Evolutionary conservation across 139 green algal species (phyloP), one percentile per base, ranked within the genome.

Genomic region (Limnomonas spitsbergensis): DNA sequence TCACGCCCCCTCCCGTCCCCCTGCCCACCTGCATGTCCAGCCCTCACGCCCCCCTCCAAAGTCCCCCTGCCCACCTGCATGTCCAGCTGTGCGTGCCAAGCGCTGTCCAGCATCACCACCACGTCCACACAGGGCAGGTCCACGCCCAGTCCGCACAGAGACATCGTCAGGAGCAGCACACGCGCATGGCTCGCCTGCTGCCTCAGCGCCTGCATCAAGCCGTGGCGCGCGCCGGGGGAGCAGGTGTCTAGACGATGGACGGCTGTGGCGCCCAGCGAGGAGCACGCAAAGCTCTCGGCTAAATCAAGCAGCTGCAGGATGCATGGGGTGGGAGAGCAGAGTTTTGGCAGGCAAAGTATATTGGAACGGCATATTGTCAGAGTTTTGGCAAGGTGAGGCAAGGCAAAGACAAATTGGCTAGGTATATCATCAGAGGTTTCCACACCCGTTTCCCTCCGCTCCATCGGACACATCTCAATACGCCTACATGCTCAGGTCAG

Each of bases 51-150:
- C 47, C 14, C 14, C 20, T 61, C 47, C 14, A 20, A 20, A 29
- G 47, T 61, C 47, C 14, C 20, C 20, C 14, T 20, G 20, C 61
- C 9, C 1, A 86, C 86, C 73, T 91, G 86, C 34, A 92, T 40
- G 76, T 95, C 92, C 34, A 86, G 79, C 4, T 76, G 75, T 0
- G 89, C 86, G 61, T 93, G 90, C 89, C 92, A 94, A 72, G 95
- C 93, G 2, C 77, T 86, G 80, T 97, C 92, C 71, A 88, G 88
- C 1, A 96, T 39, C 4, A 97, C 77, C 2, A 84, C 91, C 0
- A 69, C 61, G 36, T 82, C 78, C 0, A 93, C 73, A 34, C 24
- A 27, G 0, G 90, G 85, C 54, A 97, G 83, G 76, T 92, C 74
- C 4, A 87, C 94, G 66, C 91, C 93, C 42, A 96, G 80, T n/a